Percentiles rank a stretch among this genome's conserved stretches.
Evolutionary conservation across 2,329 filamentous ascomycete species (phyloP).

Genomic region (Fusarium clavum): DNA sequence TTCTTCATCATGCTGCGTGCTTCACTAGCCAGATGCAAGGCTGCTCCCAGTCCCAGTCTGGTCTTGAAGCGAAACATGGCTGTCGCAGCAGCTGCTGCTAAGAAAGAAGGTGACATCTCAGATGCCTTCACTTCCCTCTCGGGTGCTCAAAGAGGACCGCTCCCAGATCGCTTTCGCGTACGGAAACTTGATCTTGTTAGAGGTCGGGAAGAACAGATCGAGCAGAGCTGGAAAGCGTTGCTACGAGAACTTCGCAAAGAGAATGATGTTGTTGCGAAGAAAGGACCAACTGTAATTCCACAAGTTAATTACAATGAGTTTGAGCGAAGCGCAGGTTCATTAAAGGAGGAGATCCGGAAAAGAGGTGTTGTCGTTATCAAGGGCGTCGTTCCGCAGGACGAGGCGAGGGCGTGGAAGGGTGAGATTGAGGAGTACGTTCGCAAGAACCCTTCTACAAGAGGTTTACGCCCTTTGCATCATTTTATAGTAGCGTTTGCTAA

Average conservation of each 20-base stretch:
- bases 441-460: slow-evolving; percentile 70
- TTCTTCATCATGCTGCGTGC: slow-evolving; percentile 38
- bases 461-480: slow-evolving; percentile 42
- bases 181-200: slow-evolving; percentile 65
- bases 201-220: slow-evolving; percentile 61
- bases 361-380: slow-evolving; percentile 73
- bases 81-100: slow-evolving; percentile 45
- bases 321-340: slow-evolving; percentile 51
- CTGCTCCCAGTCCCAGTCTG: not conserved
- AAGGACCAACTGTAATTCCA: slow-evolving; percentile 64
- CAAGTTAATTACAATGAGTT: slow-evolving; percentile 62
- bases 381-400: slow-evolving; percentile 71
- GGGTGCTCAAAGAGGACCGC: slow-evolving; percentile 55
- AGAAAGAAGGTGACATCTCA: slow-evolving; percentile 71
- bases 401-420: slow-evolving; percentile 74
- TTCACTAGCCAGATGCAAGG: slow-evolving; percentile 26
- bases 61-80: slow-evolving; percentile 35
- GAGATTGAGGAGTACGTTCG: slow-evolving; percentile 73
- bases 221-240: slow-evolving; percentile 62
- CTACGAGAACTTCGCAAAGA: slow-evolving; percentile 59
- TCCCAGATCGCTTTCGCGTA: slow-evolving; percentile 67
- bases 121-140: slow-evolving; percentile 71
- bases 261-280: slow-evolving; percentile 58
- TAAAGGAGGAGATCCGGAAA: slow-evolving; percentile 65
- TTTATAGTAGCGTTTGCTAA: not conserved